phyloP scores from a whole-genome alignment of 768 basidiomycete species.

The Rhodotorula diobovata region DNA sequence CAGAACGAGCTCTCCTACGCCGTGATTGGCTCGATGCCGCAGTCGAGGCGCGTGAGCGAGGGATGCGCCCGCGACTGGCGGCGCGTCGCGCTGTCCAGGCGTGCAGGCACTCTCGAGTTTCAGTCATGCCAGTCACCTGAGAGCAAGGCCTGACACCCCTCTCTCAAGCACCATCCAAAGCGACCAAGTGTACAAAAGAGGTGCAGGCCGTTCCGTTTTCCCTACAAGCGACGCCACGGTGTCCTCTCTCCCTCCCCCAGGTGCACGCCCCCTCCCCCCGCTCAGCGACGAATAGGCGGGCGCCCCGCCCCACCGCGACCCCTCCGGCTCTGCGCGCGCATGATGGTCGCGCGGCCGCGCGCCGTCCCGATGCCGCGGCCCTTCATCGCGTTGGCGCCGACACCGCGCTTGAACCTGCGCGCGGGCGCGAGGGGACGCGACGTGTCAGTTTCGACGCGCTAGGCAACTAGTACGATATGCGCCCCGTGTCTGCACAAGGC shows the following conservation, averaged over 20 bases:
- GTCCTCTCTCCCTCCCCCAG: background rate
- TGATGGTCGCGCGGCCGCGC: conserved; percentile 95
- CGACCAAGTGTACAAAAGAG: too few species aligned
- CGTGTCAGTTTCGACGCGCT: background rate
- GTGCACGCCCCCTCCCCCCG: background rate
- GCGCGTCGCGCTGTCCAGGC: too few species aligned
- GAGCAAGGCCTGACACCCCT: too few species aligned
- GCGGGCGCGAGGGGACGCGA: background rate
- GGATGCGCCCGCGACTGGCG: too few species aligned
- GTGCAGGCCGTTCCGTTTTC: background rate
- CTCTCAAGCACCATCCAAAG: too few species aligned
- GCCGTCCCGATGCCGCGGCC: conserved; percentile 99
- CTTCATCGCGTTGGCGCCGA: conserved; percentile 96
- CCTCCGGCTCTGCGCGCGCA: conserved; percentile 58
- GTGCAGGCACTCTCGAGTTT: too few species aligned
- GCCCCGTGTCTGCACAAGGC: background rate
- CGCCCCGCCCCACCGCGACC: conserved; percentile 17
- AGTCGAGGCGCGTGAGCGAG: too few species aligned
- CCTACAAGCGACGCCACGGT: background rate
- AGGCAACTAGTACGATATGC: too few species aligned
- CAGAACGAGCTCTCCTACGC: too few species aligned
- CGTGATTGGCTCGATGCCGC: too few species aligned
- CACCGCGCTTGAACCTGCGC: conserved; percentile 85
- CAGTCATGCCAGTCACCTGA: too few species aligned
- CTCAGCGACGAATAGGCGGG: conserved; percentile 30